Evolutionary conservation across 2,329 filamentous ascomycete genomes (phyloP), one percentile per base, ranked within the genome.

Genomic region (Coniosporium tulheliwenetii): DNA sequence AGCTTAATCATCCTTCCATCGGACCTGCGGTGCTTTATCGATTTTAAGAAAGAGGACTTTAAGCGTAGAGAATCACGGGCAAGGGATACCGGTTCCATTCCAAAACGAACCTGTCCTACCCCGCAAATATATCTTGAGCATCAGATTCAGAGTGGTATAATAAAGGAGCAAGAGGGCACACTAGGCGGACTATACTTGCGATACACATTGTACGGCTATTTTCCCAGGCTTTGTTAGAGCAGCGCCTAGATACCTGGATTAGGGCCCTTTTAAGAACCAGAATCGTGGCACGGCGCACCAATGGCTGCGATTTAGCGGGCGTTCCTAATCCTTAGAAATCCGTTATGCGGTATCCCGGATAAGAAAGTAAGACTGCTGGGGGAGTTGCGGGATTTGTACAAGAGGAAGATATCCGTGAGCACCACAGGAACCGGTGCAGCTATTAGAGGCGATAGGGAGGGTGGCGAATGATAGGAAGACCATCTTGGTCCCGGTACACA

Each of bases 41-140:
- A 26, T 19, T 37, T 37, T 16, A 10, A 37, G 16, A 26, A 37
- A 10, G 36, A 37, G 16, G 15, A 37, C 36, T 37, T 37, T 9
- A 26, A 5, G 14, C 9, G 12, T 16, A 37, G 36, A 37, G 12
- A 37, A 37, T 13, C n/a, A 16, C 36, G 10, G 10, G 36, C 36
- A 16, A 37, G 16, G 16, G 15, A 37, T 37, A 37, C 36, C n/a
- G 36, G 36, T 16, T 15, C 36, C 36, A 16, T 37, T 16, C 36
- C 36, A 5, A n/a, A n/a, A 37, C 12, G 36, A 26, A 15, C 36
- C 16, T 37, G 36, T 37, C 36, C 36, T 19, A 37, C 36, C 10
- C 36, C 36, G n/a, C 36, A 37, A 37, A 37, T 37, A 10, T 37
- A 37, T 16, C 16, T 37, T 13, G 36, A 37, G n/a, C 36, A 37